Conservation (phyloP, 768 basidiomycete genomes). For the Amanita fuliginea region DNA sequence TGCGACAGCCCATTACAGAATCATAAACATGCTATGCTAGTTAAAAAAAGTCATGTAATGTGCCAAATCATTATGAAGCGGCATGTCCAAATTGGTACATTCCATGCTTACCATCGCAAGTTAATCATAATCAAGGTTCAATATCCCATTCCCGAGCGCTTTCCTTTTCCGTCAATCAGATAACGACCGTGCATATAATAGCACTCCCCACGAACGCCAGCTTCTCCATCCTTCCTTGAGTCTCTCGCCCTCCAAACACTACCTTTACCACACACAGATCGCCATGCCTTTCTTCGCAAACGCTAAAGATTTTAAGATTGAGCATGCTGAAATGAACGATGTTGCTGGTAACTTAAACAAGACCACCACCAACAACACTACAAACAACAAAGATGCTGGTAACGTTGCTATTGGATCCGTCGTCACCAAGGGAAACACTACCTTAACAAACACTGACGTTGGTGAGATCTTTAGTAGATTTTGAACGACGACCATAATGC, state of each 20-base stretch:
- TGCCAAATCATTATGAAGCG: no score
- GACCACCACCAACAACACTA: neutral
- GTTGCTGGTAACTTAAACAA: neutral
- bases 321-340: neutral
- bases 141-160: no score
- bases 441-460: neutral
- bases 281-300: conserved; percentile 1
- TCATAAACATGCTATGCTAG: no score
- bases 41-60: no score
- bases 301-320: neutral
- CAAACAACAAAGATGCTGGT: neutral
- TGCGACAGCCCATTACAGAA: no score
- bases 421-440: neutral
- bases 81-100: no score
- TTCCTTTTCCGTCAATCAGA: no score
- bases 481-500: neutral
- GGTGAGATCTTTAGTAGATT: neutral
- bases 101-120: no score
- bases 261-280: no score
- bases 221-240: neutral
- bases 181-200: neutral
- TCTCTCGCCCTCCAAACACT: neutral
- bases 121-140: no score
- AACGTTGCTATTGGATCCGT: neutral
- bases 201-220: neutral